phyloP scores from a whole-genome alignment of 805 yeast species.

The Wickerhamiella australiensis region DNA sequence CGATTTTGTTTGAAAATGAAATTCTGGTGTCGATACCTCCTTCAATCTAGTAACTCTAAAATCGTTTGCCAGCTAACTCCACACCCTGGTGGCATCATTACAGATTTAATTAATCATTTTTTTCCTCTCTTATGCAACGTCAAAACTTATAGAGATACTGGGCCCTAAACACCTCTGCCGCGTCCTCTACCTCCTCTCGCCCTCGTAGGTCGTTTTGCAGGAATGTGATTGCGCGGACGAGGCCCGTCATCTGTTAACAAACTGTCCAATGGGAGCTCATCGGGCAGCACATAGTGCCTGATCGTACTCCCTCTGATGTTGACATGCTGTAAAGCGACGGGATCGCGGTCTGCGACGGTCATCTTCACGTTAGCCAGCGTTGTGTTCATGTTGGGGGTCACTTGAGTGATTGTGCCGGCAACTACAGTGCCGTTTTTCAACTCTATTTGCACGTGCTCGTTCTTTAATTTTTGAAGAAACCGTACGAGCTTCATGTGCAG shows the following conservation, averaged over 20 bases:
- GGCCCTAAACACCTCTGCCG: background rate
- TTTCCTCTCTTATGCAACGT: too few relatives aligned
- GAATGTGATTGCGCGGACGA: conserved; percentile 23
- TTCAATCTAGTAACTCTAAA: too few relatives aligned
- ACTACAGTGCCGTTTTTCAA: conserved; percentile 81
- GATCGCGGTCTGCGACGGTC: conserved; percentile 58
- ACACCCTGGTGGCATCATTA: too few relatives aligned
- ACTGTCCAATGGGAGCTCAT: conserved; percentile 56
- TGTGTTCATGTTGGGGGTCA: conserved; percentile 85
- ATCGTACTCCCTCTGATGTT: conserved; percentile 84
- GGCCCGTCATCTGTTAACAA: conserved; percentile 36
- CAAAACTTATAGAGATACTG: too few relatives aligned
- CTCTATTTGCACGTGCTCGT: conserved; percentile 82
- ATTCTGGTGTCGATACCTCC: too few relatives aligned
- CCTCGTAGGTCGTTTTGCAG: conserved; percentile 2
- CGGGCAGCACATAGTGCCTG: conserved; percentile 74
- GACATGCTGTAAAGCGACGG: conserved; percentile 60
- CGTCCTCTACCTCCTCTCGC: conserved; percentile 7
- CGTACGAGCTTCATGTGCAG: conserved; percentile 26
- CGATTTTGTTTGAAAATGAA: too few relatives aligned
- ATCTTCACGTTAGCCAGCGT: conserved; percentile 68
- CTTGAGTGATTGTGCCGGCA: conserved; percentile 72
- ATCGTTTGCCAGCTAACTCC: too few relatives aligned
- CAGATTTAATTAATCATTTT: too few relatives aligned
- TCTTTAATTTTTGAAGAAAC: conserved; percentile 72